phyloP scores from a whole-genome alignment of 2,329 filamentous ascomycete genomes.

The Lecanicillium sp. region DNA sequence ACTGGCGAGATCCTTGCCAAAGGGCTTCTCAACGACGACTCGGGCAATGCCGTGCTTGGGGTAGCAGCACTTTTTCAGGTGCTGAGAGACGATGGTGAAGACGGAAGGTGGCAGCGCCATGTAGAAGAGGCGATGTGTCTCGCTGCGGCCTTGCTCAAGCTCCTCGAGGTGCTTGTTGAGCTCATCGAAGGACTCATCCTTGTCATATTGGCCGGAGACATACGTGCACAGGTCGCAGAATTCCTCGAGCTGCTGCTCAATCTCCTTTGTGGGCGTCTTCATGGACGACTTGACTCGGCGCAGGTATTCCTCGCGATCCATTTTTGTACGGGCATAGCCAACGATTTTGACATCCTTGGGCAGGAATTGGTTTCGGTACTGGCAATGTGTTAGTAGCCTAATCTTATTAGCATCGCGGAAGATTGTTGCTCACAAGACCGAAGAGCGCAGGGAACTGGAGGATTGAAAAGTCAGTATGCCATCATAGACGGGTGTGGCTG shows the following conservation, averaged over 20 bases:
- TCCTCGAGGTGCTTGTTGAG: slow-evolving; percentile 80
- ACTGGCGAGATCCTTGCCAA: slow-evolving; percentile 92
- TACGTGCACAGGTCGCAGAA: slow-evolving; percentile 88
- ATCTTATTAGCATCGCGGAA: neutral
- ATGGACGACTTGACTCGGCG: slow-evolving; percentile 95
- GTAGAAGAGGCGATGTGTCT: slow-evolving; percentile 94
- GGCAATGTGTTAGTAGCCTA: slow-evolving; percentile 9
- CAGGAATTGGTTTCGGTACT: slow-evolving; percentile 99
- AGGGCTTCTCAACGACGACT: slow-evolving; percentile 98
- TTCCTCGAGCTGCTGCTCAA: slow-evolving; percentile 88
- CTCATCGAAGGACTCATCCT: slow-evolving; percentile 85
- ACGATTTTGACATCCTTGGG: slow-evolving; percentile 94
- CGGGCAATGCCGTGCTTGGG: slow-evolving; percentile 82
- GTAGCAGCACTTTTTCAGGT: slow-evolving; percentile 96
- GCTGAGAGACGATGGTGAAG: slow-evolving; percentile 95
- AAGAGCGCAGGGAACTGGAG: slow-evolving; percentile 88
- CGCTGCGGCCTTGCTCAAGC: slow-evolving; percentile 71
- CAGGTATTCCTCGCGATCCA: slow-evolving; percentile 95
- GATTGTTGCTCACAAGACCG: slow-evolving; percentile 67
- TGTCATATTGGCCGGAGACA: slow-evolving; percentile 93
- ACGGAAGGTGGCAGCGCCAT: slow-evolving; percentile 98
- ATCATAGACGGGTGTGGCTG: slow-evolving; percentile 15
- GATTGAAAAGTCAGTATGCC: slow-evolving; percentile 13
- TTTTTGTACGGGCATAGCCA: slow-evolving; percentile 98
- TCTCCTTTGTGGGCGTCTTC: slow-evolving; percentile 96